A percentile compares a stretch with the other conserved stretches of the same genome.
Evolutionary conservation across 257 asterid genomes (phyloP).

Genomic region (Capsicum baccatum): DNA sequence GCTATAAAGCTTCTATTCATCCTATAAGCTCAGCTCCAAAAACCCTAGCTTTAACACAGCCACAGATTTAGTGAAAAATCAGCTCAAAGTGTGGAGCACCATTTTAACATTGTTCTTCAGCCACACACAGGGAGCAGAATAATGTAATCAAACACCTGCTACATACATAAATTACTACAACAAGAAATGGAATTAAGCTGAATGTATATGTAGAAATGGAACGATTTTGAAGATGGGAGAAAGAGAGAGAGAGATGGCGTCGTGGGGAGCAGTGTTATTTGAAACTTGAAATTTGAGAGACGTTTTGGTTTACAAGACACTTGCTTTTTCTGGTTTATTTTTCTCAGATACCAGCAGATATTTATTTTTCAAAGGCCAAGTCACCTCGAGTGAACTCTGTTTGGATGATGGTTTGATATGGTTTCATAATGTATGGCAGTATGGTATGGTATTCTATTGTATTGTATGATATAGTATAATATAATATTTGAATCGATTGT

Average conservation of each 20-base stretch:
- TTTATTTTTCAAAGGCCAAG: background rate
- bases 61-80: slow-evolving; percentile 43
- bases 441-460: too few species aligned
- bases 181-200: background rate
- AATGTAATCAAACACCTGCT: background rate
- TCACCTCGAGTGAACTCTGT: background rate
- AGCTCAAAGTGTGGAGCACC: slow-evolving; percentile 47
- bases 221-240: background rate
- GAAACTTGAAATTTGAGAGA: slow-evolving; percentile 28
- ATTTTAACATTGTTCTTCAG: slow-evolving; percentile 27
- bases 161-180: background rate
- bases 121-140: too few species aligned
- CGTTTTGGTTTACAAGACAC: slow-evolving; percentile 25
- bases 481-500: too few species aligned
- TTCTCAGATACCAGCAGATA: background rate
- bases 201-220: background rate
- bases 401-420: too few species aligned
- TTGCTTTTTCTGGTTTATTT: background rate
- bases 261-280: slow-evolving; percentile 29
- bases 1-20: slow-evolving; percentile 81
- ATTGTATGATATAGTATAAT: too few species aligned
- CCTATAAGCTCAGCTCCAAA: too few species aligned
- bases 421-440: too few species aligned
- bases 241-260: background rate
- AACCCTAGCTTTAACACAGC: slow-evolving; percentile 45